These are phyloP conservation scores for Colletotrichum limetticola DNA, from an alignment of 2,329 filamentous ascomycete species.

Conservation along the genomic window DNA sequence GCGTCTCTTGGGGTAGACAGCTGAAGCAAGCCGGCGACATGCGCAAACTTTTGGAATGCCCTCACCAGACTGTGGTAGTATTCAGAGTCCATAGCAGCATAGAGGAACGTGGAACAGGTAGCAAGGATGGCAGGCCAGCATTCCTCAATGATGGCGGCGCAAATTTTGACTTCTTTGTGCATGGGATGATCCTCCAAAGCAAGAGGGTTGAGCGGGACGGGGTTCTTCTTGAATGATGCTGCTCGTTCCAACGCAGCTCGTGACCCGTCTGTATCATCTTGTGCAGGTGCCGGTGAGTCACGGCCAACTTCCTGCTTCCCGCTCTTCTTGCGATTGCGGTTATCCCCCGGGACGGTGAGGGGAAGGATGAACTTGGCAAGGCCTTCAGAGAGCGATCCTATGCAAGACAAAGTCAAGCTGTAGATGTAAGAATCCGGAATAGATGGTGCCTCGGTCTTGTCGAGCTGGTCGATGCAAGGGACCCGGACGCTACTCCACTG, in stretches of 20 bases:
- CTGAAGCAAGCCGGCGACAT: constrained; percentile 89
- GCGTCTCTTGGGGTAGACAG: constrained; percentile 90
- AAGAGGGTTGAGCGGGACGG: constrained; percentile 86
- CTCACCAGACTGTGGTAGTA: constrained; percentile 94
- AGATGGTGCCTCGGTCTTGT: constrained; percentile 85
- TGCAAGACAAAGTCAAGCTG: constrained; percentile 86
- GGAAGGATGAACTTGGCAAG: constrained; percentile 94
- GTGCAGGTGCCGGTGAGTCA: constrained; percentile 53
- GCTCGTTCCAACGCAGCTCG: constrained; percentile 64
- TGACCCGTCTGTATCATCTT: constrained; percentile 48
- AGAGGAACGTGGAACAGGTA: constrained; percentile 94
- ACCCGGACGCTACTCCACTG: constrained; percentile 92
- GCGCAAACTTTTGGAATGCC: constrained; percentile 93
- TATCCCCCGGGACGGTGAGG: constrained; percentile 83
- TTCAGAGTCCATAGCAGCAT: constrained; percentile 89
- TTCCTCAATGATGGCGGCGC: constrained; percentile 84
- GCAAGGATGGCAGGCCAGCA: constrained; percentile 97
- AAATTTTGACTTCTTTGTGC: constrained; percentile 76
- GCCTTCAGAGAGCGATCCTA: constrained; percentile 90
- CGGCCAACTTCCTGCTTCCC: constrained; percentile 55
- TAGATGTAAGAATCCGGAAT: constrained; percentile 96
- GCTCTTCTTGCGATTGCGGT: constrained; percentile 61
- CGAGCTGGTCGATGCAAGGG: constrained; percentile 91
- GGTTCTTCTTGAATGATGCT: constrained; percentile 77
- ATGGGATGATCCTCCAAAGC: constrained; percentile 78